Evolutionary conservation across 495 filamentous ascomycete species (phyloP).

Genomic region (Aspergillus homomorphus): DNA sequence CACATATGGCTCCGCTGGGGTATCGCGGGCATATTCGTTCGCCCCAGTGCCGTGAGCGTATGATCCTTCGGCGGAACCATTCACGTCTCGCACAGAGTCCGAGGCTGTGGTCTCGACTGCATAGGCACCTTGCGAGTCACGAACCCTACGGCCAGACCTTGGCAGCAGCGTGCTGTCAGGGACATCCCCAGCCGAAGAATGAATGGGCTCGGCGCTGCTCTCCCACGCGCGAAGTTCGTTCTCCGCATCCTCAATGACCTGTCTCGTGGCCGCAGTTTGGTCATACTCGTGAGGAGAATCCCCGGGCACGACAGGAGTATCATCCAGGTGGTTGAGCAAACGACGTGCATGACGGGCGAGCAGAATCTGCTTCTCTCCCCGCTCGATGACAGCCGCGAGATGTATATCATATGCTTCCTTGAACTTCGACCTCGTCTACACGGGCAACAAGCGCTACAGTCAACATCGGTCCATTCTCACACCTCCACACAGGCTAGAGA

Average conservation of each 20-base stretch:
- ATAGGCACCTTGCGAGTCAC: not conserved
- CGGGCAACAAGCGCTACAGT: slow-evolving; percentile 8
- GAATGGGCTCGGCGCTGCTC: slow-evolving; percentile 54
- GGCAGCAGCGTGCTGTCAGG: slow-evolving; percentile 14
- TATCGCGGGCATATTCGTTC: not conserved
- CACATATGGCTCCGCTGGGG: not conserved
- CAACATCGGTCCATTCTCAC: slow-evolving; percentile 1
- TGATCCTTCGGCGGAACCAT: not conserved
- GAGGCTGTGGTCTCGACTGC: not conserved
- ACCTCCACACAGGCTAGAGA: not conserved
- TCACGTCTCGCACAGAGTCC: slow-evolving; percentile 2
- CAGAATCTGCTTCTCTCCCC: slow-evolving; percentile 93
- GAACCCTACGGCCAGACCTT: slow-evolving; percentile 7
- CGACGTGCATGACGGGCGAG: slow-evolving; percentile 85
- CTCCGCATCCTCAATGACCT: slow-evolving; percentile 91
- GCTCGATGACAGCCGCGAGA: slow-evolving; percentile 83
- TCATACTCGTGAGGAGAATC: slow-evolving; percentile 67
- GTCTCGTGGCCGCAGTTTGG: slow-evolving; percentile 60
- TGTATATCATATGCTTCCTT: slow-evolving; percentile 90
- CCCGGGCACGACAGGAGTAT: slow-evolving; percentile 84
- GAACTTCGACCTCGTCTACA: slow-evolving; percentile 90
- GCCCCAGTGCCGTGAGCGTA: not conserved
- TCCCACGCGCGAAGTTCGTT: slow-evolving; percentile 77
- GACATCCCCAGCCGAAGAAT: slow-evolving; percentile 10
- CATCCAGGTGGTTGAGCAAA: slow-evolving; percentile 84